These are phyloP conservation scores for Apiospora phragmitis DNA, from an alignment of 2,329 filamentous ascomycete genomes.

Conservation along the genomic window DNA sequence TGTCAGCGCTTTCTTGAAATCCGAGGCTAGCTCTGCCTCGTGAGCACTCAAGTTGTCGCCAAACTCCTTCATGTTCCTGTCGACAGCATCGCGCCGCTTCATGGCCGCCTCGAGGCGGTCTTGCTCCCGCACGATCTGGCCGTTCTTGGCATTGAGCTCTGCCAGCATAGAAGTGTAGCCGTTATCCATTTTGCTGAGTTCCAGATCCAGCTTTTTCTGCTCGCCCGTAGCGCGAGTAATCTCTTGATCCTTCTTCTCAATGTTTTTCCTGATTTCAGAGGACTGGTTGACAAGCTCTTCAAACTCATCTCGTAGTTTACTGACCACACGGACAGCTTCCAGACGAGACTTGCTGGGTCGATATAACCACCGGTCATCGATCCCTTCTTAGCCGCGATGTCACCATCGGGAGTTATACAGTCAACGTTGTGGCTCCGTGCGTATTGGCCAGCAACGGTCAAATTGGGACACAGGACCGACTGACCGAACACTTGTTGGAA, in stretches of 20 bases:
- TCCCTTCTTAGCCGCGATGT: slow-evolving; percentile 92
- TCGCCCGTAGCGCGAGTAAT: slow-evolving; percentile 86
- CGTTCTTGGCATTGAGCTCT: slow-evolving; percentile 75
- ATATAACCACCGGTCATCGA: slow-evolving; percentile 94
- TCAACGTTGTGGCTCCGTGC: slow-evolving; percentile 88
- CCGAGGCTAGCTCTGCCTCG: slow-evolving; percentile 76
- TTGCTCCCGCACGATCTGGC: slow-evolving; percentile 70
- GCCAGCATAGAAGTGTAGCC: slow-evolving; percentile 79
- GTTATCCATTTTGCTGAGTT: slow-evolving; percentile 73
- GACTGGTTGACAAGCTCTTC: slow-evolving; percentile 67
- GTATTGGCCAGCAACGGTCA: slow-evolving; percentile 86
- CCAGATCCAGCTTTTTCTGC: slow-evolving; percentile 79
- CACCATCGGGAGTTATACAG: slow-evolving; percentile 91
- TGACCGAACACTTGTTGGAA: slow-evolving; percentile 96
- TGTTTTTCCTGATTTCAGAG: slow-evolving; percentile 64
- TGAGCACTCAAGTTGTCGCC: slow-evolving; percentile 74
- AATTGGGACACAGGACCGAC: slow-evolving; percentile 88
- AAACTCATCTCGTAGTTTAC: slow-evolving; percentile 72
- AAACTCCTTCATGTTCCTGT: slow-evolving; percentile 73
- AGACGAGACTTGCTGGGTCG: slow-evolving; percentile 84
- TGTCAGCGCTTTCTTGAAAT: slow-evolving; percentile 90
- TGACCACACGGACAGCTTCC: slow-evolving; percentile 76
- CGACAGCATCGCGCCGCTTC: slow-evolving; percentile 65
- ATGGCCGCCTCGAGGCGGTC: slow-evolving; percentile 72
- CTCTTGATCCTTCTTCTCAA: slow-evolving; percentile 82